These are phyloP conservation scores for Dysphania ambrosioides DNA, from an alignment of 148 eudicot species.

Conservation along the genomic window DNA sequence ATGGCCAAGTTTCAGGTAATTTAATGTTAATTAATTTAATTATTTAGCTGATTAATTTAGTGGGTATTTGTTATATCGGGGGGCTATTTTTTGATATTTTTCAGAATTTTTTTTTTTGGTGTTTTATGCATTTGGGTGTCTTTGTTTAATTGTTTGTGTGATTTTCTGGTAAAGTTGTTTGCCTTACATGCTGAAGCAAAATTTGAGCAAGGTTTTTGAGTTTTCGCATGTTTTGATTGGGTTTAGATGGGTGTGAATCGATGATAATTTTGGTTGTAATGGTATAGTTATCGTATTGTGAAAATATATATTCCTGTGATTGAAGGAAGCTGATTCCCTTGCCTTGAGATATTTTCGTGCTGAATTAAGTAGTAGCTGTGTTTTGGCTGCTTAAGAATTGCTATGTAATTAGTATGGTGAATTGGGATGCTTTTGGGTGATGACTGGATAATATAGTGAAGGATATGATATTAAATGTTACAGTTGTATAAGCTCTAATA, in stretches of 20 bases:
- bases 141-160: background rate
- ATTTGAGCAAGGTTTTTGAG: background rate
- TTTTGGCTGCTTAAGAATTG: background rate
- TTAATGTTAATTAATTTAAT: background rate
- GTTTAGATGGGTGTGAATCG: background rate
- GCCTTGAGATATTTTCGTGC: background rate
- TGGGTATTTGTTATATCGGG: background rate
- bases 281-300: background rate
- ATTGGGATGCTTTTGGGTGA: too few species aligned
- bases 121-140: background rate
- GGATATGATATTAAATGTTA: too few species aligned
- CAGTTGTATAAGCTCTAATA: too few species aligned
- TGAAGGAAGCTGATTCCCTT: background rate
- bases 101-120: background rate
- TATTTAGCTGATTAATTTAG: background rate
- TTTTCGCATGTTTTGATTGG: background rate
- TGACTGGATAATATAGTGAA: too few species aligned
- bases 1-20: conserved; percentile 83
- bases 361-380: background rate
- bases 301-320: background rate
- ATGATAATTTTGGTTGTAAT: background rate
- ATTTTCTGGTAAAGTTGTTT: background rate
- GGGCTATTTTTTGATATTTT: background rate
- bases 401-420: background rate
- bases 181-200: background rate